phyloP scores from a whole-genome alignment of 257 asterid species.

The Penstemon eatonii region DNA sequence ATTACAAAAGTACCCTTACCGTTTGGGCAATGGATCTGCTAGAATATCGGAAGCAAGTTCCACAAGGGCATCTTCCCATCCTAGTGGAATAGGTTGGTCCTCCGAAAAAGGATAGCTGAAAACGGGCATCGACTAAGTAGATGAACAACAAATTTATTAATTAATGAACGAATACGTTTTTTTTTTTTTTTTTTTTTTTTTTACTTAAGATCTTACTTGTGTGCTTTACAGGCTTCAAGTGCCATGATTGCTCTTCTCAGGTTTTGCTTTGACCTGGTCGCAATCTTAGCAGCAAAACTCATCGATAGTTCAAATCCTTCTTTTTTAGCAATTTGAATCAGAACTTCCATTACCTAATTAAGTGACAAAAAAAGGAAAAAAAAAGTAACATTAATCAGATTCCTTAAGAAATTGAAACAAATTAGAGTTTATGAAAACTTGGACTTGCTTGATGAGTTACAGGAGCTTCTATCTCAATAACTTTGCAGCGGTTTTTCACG shows the following conservation, averaged over 20 bases:
- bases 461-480: constrained; percentile 59
- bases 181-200: neutral
- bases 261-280: constrained; percentile 72
- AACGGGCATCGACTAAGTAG: constrained; percentile 16
- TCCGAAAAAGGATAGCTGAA: constrained; percentile 80
- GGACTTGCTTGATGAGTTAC: constrained; percentile 65
- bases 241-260: constrained; percentile 85
- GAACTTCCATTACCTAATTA: constrained; percentile 68
- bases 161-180: neutral
- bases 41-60: constrained; percentile 74
- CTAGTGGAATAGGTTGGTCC: constrained; percentile 77
- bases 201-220: constrained; percentile 48
- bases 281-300: constrained; percentile 77
- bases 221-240: constrained; percentile 90
- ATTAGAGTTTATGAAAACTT: neutral
- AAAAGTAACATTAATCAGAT: neutral
- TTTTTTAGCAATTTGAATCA: constrained; percentile 68
- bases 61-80: constrained; percentile 74
- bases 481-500: constrained; percentile 61
- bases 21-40: constrained; percentile 64
- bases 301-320: constrained; percentile 73
- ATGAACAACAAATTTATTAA: constrained; percentile 20
- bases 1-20: constrained; percentile 53
- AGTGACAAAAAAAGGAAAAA: too few relatives aligned
- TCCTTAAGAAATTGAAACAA: neutral